Conservation (phyloP, 169 alveolate genomes). For the Cardiosporidium cionae region DNA sequence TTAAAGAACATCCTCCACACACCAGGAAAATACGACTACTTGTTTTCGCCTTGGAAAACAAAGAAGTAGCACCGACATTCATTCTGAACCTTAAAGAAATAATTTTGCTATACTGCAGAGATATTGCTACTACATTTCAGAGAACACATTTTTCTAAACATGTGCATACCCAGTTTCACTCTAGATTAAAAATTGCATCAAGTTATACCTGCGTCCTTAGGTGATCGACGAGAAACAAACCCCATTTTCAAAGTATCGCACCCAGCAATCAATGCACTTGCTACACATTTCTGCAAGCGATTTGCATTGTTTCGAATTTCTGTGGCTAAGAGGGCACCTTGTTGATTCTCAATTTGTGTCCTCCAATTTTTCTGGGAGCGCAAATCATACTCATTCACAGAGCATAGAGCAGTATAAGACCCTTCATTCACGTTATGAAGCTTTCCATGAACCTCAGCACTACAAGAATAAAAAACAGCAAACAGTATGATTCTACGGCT, state of each 20-base stretch:
- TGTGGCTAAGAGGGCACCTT: constrained; percentile 47
- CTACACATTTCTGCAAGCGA: constrained; percentile 72
- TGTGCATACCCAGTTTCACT: background rate
- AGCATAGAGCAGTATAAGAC: background rate
- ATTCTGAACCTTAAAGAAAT: background rate
- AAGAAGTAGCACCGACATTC: background rate
- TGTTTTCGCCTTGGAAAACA: no score
- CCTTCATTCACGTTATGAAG: constrained; percentile 3
- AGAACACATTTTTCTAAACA: background rate
- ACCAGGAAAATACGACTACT: background rate
- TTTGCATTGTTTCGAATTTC: constrained; percentile 69
- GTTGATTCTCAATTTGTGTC: constrained; percentile 33
- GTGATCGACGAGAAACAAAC: constrained; percentile 62
- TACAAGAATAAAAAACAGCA: constrained; percentile 42
- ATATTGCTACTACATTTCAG: background rate
- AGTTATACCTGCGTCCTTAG: constrained; percentile 67
- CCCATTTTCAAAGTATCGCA: constrained; percentile 75
- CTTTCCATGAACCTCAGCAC: constrained; percentile 66
- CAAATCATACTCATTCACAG: background rate
- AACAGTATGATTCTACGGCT: no score
- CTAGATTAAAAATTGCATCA: background rate
- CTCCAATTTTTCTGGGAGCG: constrained; percentile 28
- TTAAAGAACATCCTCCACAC: no score
- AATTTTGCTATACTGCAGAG: background rate
- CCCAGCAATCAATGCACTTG: constrained; percentile 74